These are phyloP conservation scores for Sporothrix euskadiensis DNA, from an alignment of 2,329 filamentous ascomycete species.

Conservation along the genomic window DNA sequence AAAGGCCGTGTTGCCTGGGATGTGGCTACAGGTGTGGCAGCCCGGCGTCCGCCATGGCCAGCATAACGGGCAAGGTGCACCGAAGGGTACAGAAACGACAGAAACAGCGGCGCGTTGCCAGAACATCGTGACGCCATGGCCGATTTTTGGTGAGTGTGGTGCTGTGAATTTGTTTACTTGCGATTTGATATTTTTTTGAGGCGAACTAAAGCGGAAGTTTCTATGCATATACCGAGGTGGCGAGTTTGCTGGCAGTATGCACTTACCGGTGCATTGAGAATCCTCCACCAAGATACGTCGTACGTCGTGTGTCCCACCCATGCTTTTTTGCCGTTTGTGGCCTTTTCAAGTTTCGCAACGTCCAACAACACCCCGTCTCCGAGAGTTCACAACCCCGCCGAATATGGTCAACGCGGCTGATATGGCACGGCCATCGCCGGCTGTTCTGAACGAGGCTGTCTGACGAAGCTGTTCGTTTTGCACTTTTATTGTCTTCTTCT, in stretches of 20 bases:
- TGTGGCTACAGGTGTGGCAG: slow-evolving; percentile 34
- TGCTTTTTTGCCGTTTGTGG: neutral
- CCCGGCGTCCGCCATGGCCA: slow-evolving; percentile 9
- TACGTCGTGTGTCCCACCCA: neutral
- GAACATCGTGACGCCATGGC: slow-evolving; percentile 49
- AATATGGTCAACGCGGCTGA: slow-evolving; percentile 22
- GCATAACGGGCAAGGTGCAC: slow-evolving; percentile 19
- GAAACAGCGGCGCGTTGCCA: slow-evolving; percentile 42
- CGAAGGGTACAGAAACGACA: slow-evolving; percentile 55
- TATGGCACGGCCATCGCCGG: neutral
- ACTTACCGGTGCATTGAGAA: slow-evolving; percentile 23
- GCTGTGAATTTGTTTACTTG: neutral
- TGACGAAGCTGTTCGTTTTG: neutral
- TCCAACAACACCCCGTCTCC: neutral
- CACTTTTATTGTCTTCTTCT: neutral
- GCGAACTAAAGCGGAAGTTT: neutral
- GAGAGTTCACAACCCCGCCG: neutral
- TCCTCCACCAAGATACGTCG: neutral
- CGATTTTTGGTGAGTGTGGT: neutral
- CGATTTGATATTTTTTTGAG: slow-evolving; percentile 18
- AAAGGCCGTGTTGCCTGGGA: slow-evolving; percentile 29
- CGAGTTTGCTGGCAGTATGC: slow-evolving; percentile 10
- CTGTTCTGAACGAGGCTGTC: neutral
- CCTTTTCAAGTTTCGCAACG: neutral
- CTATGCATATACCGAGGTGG: neutral